These are phyloP conservation scores for bread wheat (Triticum aestivum) DNA, from an alignment of 176 grass and related monocot genomes.

Conservation along the genomic window DNA sequence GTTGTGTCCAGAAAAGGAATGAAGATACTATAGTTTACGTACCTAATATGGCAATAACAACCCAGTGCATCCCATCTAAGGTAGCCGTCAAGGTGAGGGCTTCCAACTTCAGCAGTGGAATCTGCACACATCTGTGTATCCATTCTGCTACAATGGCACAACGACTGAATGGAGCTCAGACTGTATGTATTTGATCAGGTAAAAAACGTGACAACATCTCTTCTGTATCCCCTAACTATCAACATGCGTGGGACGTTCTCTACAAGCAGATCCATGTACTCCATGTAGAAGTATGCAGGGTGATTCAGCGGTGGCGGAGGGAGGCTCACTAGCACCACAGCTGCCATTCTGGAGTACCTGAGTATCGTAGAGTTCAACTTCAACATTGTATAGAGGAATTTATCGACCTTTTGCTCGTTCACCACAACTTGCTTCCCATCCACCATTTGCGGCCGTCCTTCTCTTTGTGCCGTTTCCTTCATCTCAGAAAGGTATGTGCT, in stretches of 20 bases:
- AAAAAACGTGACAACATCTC: conserved; percentile 94
- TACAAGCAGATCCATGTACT: conserved; percentile 98
- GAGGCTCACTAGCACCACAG: conserved; percentile 95
- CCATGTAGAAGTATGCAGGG: conserved; percentile 95
- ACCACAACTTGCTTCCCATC: conserved; percentile 75
- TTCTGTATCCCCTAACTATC: conserved; percentile 95
- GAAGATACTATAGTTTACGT: conserved; percentile 22
- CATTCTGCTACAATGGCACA: conserved; percentile 37
- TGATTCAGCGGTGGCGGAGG: conserved; percentile 81
- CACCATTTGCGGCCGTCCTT: conserved; percentile 61
- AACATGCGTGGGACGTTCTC: conserved; percentile 96
- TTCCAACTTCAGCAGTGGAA: conserved; percentile 26
- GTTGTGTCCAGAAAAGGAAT: conserved; percentile 33
- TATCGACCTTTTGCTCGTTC: conserved; percentile 86
- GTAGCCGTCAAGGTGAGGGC: conserved; percentile 35
- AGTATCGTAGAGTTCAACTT: conserved; percentile 93
- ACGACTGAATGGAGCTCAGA: conserved; percentile 1
- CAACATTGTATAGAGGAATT: conserved; percentile 93
- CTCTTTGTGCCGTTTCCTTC: conserved; percentile 60
- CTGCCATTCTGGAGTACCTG: conserved; percentile 94
- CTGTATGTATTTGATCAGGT: conserved; percentile 57
- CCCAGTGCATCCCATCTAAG: conserved; percentile 15
- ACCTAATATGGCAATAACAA: conserved; percentile 20
- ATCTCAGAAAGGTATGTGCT: conserved; percentile 72
- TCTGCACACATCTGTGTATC: conserved; percentile 31